phyloP scores from a whole-genome alignment of 371 early-diverging fungal species.

The Quaeritorhiza haematococci region DNA sequence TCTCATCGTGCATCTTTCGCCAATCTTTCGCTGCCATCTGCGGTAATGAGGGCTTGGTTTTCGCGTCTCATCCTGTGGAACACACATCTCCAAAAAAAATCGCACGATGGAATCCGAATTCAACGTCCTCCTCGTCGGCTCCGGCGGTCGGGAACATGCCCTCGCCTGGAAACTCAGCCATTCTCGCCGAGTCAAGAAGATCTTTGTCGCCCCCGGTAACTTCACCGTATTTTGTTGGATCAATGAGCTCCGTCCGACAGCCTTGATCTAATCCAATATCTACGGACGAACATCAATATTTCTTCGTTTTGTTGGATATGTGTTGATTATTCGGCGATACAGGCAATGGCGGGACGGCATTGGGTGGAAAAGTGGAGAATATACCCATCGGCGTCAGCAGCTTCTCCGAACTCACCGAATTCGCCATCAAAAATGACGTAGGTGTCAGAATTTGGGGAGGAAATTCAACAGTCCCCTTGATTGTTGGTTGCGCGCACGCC shows the following conservation, averaged over 20 bases:
- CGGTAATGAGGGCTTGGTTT: too few species aligned
- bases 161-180: slow-evolving; percentile 87
- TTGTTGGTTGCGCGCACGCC: too few species aligned
- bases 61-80: too few species aligned
- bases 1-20: too few species aligned
- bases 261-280: too few species aligned
- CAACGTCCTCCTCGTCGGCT: slow-evolving; percentile 81
- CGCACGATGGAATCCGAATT: slow-evolving; percentile 11
- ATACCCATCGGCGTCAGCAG: slow-evolving; percentile 32
- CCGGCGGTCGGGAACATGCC: slow-evolving; percentile 96
- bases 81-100: too few species aligned
- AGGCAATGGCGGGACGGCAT: slow-evolving; percentile 94
- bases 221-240: too few species aligned
- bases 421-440: slow-evolving; percentile 77
- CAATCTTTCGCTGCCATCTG: too few species aligned
- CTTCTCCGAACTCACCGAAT: slow-evolving; percentile 70
- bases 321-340: neutral
- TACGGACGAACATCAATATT: too few species aligned
- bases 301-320: slow-evolving; percentile 1
- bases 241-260: too few species aligned
- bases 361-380: slow-evolving; percentile 67
- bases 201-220: slow-evolving; percentile 90
- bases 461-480: too few species aligned
- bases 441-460: too few species aligned
- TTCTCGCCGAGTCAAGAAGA: slow-evolving; percentile 64